A percentile compares a stretch with the other conserved stretches of the same genome.
Conservation (phyloP, 495 filamentous ascomycete species). For the Pyrenopolyporus hunteri region DNA sequence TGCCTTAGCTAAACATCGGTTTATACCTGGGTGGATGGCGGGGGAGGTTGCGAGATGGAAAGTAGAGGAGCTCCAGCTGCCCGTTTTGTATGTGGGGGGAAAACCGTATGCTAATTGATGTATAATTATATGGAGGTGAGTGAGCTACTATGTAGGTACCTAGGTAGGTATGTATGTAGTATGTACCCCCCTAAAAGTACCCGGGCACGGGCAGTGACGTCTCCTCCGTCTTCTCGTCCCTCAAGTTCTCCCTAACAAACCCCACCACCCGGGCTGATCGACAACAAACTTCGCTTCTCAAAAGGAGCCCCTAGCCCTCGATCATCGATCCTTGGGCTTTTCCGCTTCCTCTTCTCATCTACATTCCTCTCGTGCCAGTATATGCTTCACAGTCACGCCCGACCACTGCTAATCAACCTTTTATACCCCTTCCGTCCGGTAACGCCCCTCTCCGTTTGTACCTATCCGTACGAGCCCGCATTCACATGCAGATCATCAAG, state of each 20-base stretch:
- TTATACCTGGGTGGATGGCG: no score
- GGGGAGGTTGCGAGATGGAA: no score
- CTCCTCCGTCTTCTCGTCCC: conserved; percentile 12
- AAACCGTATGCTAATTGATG: background rate
- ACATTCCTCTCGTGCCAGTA: no score
- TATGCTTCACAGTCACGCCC: no score
- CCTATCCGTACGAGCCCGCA: conserved; percentile 11
- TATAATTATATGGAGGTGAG: background rate
- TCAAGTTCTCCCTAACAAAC: conserved; percentile 17
- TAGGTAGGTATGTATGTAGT: background rate
- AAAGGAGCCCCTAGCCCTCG: conserved; percentile 15
- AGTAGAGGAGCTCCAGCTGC: no score
- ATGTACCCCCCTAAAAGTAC: conserved; percentile 1
- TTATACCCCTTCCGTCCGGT: conserved; percentile 1
- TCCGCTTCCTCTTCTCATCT: conserved; percentile 6
- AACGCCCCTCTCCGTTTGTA: conserved; percentile 8
- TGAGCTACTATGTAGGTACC: conserved; percentile 23
- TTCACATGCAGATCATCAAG: conserved; percentile 25
- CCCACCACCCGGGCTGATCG: conserved; percentile 31
- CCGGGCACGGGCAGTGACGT: conserved; percentile 35
- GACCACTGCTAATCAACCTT: no score
- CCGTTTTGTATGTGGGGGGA: no score
- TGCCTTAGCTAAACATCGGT: no score
- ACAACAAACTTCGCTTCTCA: conserved; percentile 37
- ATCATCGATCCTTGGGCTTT: conserved; percentile 23